Base-by-base conservation (phyloP, 2,329 filamentous ascomycete species). In the Xylariales sp. region DNA sequence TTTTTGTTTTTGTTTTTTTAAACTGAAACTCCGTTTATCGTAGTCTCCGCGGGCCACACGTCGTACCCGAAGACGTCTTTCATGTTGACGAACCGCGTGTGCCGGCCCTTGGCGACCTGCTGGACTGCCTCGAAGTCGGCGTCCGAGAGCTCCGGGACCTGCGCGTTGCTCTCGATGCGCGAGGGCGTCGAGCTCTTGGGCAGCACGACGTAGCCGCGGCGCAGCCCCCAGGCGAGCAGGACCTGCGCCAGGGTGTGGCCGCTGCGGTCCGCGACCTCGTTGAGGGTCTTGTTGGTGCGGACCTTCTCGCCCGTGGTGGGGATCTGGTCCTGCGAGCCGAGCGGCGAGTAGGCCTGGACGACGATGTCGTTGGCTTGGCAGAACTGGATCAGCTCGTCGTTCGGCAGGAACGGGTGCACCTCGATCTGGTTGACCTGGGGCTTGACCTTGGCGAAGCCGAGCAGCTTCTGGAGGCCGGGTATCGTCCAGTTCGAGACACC, bases 1-100 rank as follows among this genome's bases (percentile, higher is more conserved):
- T 23, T 23, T 23, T 23, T 1, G 23, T 23, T 23, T 23, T 23
- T 23, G 1, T 1, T 23, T 23, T 23, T 23, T 9, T 12, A 36
- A 1, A 67, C 50, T 2, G 68, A 65, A 18, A 65, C 48, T 3
- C 68, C 62, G 41, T 55, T 30, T 2, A 66, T 23, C 8, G 41
- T 60, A 5, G 57, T 65, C 81, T 90, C 87, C 75, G 89, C 86
- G 0, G 88, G 84, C 89, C 88, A 90, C 57, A 93, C 86, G 73
- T 93, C 84, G 77, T 91, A 92, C 6, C 91, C 91, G 78, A 93
- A 93, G 0, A 89, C 92, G 71, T 92, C 90, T 84, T 92, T 93
- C 91, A 93, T 93, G 82, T 93, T 93, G 67, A 93, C 91, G 75
- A 93, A 93, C 45, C 91, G 87, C 32, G 86, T 87, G 78, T 91